Base-by-base conservation (phyloP, 2,329 filamentous ascomycete species). In the Cladophialophora carrionii region DNA sequence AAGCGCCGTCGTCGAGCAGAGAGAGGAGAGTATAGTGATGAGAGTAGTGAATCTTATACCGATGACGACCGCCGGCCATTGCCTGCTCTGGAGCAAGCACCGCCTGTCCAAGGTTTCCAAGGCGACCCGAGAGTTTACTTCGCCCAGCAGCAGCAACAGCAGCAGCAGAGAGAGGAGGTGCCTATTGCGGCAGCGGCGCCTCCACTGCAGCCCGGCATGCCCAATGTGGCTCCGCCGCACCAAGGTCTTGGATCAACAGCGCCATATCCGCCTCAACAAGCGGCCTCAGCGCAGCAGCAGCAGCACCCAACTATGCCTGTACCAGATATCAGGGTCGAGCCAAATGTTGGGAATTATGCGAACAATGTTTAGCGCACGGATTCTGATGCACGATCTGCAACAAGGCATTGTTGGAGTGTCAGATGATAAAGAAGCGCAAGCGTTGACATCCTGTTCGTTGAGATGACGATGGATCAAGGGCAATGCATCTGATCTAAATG, bases 1-100 rank as follows among this genome's bases (percentile, higher is more conserved):
- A 74, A 76, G 49, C 76, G 73, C 32, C 78, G 77, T 37, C 76
- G 74, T 62, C 77, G 76, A 37, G 77, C 79, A 62, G 80, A 79
- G 62, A 80, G 83, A 66, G 72, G 73, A 57, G 80, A 80, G 8
- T 58, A 65, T 29, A 55, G 52, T 43, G 67, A 73, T 20, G 74
- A 74, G 32, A 77, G 74, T 54, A 75, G 77, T 22, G 76, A 77
- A 17, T 76, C 79, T 43, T 74, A 76, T 9, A 70, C 67, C n/a
- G 73, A 73, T 3, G 72, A 74, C 20, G 70, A 75, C 24, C 71
- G 72, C 54, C 66, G 64, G 3, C 72, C 70, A 32, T 70, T 60
- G 14, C 52, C 74, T 20, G 71, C 74, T 24, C 75, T 78, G 34
- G 76, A 79, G 66, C 71, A 73, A 14, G 70, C 76, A 63, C 63